Conservation (phyloP, 495 filamentous ascomycete species). For the Corynascus novoguineensis region DNA sequence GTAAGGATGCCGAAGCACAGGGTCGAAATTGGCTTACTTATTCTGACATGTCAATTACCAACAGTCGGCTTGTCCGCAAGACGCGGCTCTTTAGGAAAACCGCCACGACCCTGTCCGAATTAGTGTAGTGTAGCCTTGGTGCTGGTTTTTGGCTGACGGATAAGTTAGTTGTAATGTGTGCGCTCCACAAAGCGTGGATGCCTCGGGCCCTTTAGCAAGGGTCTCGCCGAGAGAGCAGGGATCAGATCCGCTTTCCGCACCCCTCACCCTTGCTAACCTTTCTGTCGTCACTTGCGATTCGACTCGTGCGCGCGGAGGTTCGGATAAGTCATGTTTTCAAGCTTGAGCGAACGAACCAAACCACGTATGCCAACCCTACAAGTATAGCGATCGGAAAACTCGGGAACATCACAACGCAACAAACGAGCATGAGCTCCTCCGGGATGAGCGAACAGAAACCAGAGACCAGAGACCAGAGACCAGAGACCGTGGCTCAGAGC, state of each 20-base stretch:
- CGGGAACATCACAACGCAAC: neutral
- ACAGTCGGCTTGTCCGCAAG: neutral
- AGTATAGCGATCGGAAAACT: neutral
- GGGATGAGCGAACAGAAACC: neutral
- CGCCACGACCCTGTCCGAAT: neutral
- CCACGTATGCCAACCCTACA: too few relatives aligned
- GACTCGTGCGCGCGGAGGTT: too few relatives aligned
- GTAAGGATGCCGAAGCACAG: too few relatives aligned
- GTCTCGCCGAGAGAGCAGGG: neutral
- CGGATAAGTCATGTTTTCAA: too few relatives aligned
- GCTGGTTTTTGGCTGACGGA: neutral
- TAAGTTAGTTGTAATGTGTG: too few relatives aligned
- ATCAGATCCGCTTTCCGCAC: conserved; percentile 7
- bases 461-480: too few relatives aligned
- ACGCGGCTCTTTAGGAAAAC: neutral
- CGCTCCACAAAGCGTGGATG: conserved; percentile 1
- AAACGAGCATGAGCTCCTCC: too few relatives aligned
- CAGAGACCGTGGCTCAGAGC: too few relatives aligned
- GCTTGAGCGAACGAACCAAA: too few relatives aligned
- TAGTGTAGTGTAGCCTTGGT: neutral
- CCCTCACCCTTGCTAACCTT: neutral
- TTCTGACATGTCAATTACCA: neutral
- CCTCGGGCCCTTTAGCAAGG: conserved; percentile 7
- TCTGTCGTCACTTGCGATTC: neutral
- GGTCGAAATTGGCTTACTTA: too few relatives aligned